Conservation (phyloP, 495 filamentous ascomycete species). For the Tuber magnatum region DNA sequence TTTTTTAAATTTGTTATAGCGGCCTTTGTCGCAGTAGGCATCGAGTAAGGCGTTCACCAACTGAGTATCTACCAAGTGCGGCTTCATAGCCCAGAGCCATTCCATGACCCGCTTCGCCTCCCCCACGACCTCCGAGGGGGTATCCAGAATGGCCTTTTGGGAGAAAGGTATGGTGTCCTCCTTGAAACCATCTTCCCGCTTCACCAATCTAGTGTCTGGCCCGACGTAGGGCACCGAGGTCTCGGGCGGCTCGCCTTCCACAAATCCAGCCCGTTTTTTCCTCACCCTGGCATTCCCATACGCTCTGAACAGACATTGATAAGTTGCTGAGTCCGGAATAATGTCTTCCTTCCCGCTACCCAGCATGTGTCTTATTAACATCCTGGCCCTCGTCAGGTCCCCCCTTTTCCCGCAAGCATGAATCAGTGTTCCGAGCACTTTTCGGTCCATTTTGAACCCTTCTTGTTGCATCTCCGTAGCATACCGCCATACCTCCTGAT, state of each 20-base stretch:
- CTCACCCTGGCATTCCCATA: constrained; percentile 23
- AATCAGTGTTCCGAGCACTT: constrained; percentile 30
- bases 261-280: constrained; percentile 11
- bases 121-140: constrained; percentile 26
- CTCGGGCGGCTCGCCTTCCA: background rate
- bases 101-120: constrained; percentile 29
- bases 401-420: constrained; percentile 38
- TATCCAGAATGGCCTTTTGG: constrained; percentile 24
- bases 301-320: constrained; percentile 34
- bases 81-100: constrained; percentile 26
- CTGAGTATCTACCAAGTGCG: constrained; percentile 31
- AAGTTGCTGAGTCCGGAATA: constrained; percentile 34
- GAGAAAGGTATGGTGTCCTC: constrained; percentile 36
- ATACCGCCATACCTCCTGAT: constrained; percentile 36
- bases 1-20: background rate
- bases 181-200: constrained; percentile 16
- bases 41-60: constrained; percentile 39
- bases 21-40: constrained; percentile 17
- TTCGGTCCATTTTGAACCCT: constrained; percentile 24
- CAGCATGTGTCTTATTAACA: constrained; percentile 40
- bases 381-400: constrained; percentile 36
- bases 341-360: constrained; percentile 18
- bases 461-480: constrained; percentile 34
- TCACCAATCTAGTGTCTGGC: constrained; percentile 11
- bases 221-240: constrained; percentile 11